Evolutionary conservation across 768 basidiomycete species (phyloP).

Genomic region (Agaricus subrufescens): DNA sequence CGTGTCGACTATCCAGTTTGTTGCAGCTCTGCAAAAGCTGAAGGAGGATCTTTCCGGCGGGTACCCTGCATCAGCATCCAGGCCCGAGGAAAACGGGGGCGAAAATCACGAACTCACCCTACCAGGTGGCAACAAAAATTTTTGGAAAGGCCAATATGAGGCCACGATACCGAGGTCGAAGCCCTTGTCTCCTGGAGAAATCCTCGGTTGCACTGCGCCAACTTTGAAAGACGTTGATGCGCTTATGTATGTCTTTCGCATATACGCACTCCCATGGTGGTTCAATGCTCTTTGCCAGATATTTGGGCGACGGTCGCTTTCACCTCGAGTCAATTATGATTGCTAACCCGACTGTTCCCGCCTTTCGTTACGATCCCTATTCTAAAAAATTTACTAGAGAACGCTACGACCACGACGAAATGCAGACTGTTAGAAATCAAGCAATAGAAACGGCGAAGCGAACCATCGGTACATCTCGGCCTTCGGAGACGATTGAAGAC

Average conservation of each 20-base stretch:
- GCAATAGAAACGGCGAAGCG: slow-evolving; percentile 73
- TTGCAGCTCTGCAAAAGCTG: slow-evolving; percentile 83
- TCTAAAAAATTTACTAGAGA: slow-evolving; percentile 96
- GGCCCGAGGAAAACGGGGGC: slow-evolving; percentile 10
- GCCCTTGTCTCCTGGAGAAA: slow-evolving; percentile 94
- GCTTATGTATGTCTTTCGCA: slow-evolving; percentile 61
- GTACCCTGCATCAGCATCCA: slow-evolving; percentile 12
- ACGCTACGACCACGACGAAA: slow-evolving; percentile 83
- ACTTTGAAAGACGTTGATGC: slow-evolving; percentile 76
- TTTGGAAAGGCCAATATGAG: slow-evolving; percentile 67
- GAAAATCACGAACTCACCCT: slow-evolving; percentile 2
- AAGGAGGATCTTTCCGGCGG: slow-evolving; percentile 69
- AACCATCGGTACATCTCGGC: slow-evolving; percentile 43
- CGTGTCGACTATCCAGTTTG: slow-evolving; percentile 98
- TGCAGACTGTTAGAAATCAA: slow-evolving; percentile 69
- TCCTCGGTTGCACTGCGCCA: slow-evolving; percentile 95
- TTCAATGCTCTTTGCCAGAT: slow-evolving; percentile 42
- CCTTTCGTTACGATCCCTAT: slow-evolving; percentile 98
- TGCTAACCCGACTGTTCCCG: slow-evolving; percentile 91
- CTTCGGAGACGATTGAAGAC: slow-evolving; percentile 7
- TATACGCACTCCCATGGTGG: neutral
- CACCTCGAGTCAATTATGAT: slow-evolving; percentile 99
- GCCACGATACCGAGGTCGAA: slow-evolving; percentile 78
- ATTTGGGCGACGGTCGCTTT: slow-evolving; percentile 97
- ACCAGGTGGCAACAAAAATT: slow-evolving; percentile 13